These are phyloP conservation scores for Chalciporus sphaerocephalus DNA, from an alignment of 768 basidiomycete species.

Conservation along the genomic window DNA sequence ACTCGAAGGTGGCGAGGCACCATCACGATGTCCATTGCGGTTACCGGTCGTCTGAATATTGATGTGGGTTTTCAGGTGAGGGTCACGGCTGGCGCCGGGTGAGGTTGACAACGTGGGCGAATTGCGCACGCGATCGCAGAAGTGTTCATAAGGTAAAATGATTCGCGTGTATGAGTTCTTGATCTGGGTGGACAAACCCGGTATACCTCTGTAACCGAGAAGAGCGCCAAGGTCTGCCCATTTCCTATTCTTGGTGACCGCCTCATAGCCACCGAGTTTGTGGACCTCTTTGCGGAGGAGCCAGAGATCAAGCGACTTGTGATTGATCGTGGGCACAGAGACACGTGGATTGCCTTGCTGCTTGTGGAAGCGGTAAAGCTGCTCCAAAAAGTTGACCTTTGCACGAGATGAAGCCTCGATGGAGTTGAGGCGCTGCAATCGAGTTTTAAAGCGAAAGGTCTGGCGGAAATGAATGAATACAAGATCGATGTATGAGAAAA, in stretches of 20 bases:
- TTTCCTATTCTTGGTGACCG: conserved; percentile 74
- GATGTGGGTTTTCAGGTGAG: conserved; percentile 53
- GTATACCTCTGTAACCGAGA: conserved; percentile 78
- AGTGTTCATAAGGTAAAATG: conserved; percentile 94
- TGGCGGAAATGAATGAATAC: conserved; percentile 25
- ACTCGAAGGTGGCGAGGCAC: conserved; percentile 62
- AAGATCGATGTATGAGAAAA: conserved; percentile 18
- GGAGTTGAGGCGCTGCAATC: conserved; percentile 90
- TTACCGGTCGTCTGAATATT: conserved; percentile 42
- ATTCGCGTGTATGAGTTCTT: conserved; percentile 87
- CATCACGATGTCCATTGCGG: conserved; percentile 39
- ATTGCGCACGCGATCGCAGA: conserved; percentile 69
- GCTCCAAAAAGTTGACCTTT: conserved; percentile 95
- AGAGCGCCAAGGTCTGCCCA: conserved; percentile 85
- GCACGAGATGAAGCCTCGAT: conserved; percentile 97
- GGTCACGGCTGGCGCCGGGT: conserved; percentile 38
- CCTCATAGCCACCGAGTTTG: conserved; percentile 81
- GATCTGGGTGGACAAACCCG: conserved; percentile 81
- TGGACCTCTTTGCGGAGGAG: conserved; percentile 88
- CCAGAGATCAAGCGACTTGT: conserved; percentile 92
- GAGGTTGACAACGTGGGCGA: conserved; percentile 46
- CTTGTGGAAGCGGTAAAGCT: conserved; percentile 93
- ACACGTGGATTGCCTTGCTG: conserved; percentile 91
- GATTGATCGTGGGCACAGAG: conserved; percentile 90
- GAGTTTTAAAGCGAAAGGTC: conserved; percentile 94